Evolutionary conservation across 345 rosid genomes (phyloP).

Genomic region (Erodium maritimum): DNA sequence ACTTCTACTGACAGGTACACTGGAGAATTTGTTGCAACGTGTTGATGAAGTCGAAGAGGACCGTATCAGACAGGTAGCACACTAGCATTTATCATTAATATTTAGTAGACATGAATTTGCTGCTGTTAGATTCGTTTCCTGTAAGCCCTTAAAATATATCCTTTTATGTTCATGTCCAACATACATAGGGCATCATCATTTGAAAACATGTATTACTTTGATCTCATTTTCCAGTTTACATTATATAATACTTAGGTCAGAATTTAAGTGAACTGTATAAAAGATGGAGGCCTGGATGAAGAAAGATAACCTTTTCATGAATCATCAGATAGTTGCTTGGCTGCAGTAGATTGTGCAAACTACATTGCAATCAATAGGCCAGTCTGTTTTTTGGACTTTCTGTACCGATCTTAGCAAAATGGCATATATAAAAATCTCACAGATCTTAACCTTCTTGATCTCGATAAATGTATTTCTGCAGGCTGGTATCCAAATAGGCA

Average conservation of each 20-base stretch:
- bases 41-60: constrained; percentile 62
- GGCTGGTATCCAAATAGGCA: too few relatives aligned
- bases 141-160: too few relatives aligned
- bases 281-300: neutral
- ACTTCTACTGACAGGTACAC: constrained; percentile 33
- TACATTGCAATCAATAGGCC: neutral
- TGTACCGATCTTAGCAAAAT: neutral
- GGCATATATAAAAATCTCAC: neutral
- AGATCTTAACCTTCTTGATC: too few relatives aligned
- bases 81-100: neutral
- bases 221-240: neutral
- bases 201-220: neutral
- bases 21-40: constrained; percentile 65
- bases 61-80: constrained; percentile 42
- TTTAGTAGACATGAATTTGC: neutral
- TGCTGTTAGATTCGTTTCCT: neutral
- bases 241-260: neutral
- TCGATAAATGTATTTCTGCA: too few relatives aligned
- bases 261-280: neutral
- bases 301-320: neutral
- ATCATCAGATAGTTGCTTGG: neutral
- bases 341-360: neutral
- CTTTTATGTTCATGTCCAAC: too few relatives aligned
- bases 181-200: neutral
- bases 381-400: neutral